Conservation (phyloP, 2,329 filamentous ascomycete genomes). For the Coniochaeta sp. region DNA sequence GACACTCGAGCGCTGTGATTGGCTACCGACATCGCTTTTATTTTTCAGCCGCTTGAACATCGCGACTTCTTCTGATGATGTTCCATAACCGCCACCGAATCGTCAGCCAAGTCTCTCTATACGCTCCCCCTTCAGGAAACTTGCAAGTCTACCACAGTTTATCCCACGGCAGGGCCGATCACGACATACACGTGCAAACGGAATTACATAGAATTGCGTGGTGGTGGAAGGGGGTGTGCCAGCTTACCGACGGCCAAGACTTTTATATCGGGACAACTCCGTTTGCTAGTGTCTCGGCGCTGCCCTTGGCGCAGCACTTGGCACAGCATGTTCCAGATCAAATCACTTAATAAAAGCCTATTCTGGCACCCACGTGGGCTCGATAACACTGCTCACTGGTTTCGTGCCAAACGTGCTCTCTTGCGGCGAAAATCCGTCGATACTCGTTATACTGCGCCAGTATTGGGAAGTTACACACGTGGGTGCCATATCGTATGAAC, state of each 20-base stretch:
- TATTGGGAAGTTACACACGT: not conserved
- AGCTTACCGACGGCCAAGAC: not conserved
- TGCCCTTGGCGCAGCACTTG: slow-evolving; percentile 1
- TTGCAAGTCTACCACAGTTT: not conserved
- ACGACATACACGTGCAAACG: not conserved
- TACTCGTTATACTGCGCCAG: not conserved
- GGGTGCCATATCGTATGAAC: not conserved
- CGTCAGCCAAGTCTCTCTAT: not conserved
- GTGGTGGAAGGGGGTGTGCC: not conserved
- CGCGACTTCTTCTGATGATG: not conserved
- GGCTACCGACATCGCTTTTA: not conserved
- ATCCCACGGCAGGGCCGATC: not conserved
- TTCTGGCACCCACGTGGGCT: slow-evolving; percentile 1
- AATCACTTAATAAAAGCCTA: not conserved
- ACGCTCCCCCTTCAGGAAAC: not conserved
- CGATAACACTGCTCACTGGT: not conserved
- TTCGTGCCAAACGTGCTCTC: not conserved
- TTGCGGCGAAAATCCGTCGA: not conserved
- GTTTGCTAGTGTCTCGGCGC: not conserved
- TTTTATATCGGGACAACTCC: not conserved
- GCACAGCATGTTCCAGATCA: not conserved
- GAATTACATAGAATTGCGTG: not conserved
- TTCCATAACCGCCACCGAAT: not conserved
- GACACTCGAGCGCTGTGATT: not conserved
- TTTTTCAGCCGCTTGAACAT: not conserved